phyloP scores from a whole-genome alignment of 495 filamentous ascomycete genomes.

The Saxophila tyrrhenica region DNA sequence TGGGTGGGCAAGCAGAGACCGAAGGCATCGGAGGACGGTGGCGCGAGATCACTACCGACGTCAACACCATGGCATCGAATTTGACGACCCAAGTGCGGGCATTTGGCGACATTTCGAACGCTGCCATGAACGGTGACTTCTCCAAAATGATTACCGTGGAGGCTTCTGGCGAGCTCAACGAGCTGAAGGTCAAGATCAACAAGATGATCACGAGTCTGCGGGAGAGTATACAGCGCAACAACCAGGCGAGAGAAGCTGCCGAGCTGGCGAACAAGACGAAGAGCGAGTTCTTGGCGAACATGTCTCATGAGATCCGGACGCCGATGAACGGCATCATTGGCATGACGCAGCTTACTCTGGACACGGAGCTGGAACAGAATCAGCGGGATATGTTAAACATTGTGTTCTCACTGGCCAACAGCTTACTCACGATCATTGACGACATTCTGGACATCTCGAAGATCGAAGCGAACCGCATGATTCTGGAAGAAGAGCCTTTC shows the following conservation, averaged over 20 bases:
- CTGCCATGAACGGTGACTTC: conserved; percentile 93
- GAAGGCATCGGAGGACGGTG: conserved; percentile 87
- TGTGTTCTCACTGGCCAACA: conserved; percentile 94
- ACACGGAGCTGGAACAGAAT: conserved; percentile 88
- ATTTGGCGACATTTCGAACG: conserved; percentile 95
- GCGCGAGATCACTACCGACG: conserved; percentile 97
- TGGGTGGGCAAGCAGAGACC: conserved; percentile 95
- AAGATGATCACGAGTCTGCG: conserved; percentile 95
- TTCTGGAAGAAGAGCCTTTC: conserved; percentile 96
- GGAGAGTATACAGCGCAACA: conserved; percentile 96
- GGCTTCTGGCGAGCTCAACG: conserved; percentile 97
- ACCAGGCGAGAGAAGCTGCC: conserved; percentile 88
- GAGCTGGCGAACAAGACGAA: conserved; percentile 98
- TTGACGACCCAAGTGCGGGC: conserved; percentile 95
- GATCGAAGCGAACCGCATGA: conserved; percentile 99
- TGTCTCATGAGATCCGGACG: conserved; percentile 98
- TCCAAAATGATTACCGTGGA: conserved; percentile 96
- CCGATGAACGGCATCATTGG: conserved; percentile 84
- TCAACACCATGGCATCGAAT: conserved; percentile 98
- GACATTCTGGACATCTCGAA: conserved; percentile 98
- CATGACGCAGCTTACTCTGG: conserved; percentile 94
- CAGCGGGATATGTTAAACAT: conserved; percentile 99
- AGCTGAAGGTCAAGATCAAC: conserved; percentile 98
- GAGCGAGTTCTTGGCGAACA: conserved; percentile 97
- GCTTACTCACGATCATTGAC: conserved; percentile 95